Percentiles rank a stretch among this genome's conserved stretches.
Evolutionary conservation across 768 basidiomycete species (phyloP).

Genomic region (Rhodosporidiobolus odoratus): DNA sequence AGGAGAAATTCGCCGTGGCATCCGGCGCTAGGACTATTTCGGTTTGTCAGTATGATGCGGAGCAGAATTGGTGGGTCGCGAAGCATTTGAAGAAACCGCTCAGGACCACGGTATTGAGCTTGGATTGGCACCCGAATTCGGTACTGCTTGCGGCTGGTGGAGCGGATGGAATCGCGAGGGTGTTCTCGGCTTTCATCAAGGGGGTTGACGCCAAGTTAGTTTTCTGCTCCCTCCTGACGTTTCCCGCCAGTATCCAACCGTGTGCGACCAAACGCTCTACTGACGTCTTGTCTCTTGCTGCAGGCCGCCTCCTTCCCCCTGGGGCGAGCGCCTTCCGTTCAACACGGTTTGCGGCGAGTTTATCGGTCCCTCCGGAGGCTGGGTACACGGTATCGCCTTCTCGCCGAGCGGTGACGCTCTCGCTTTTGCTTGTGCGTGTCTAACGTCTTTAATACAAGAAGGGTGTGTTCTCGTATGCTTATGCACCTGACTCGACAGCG

Average conservation of each 20-base stretch:
- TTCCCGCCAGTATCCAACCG: background rate
- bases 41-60: constrained; percentile 91
- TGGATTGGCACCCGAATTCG: constrained; percentile 99
- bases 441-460: background rate
- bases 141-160: constrained; percentile 94
- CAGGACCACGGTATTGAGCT: constrained; percentile 80
- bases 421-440: constrained; percentile 76
- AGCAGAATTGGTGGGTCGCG: constrained; percentile 99
- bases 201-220: constrained; percentile 85
- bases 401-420: constrained; percentile 92
- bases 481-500: constrained; percentile 53
- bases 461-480: no score
- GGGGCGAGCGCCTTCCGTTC: constrained; percentile 98
- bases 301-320: constrained; percentile 80
- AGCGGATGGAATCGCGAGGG: constrained; percentile 94
- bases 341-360: constrained; percentile 97
- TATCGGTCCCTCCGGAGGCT: constrained; percentile 78
- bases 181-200: constrained; percentile 97
- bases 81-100: constrained; percentile 97
- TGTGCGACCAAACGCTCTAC: no score
- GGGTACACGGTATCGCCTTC: constrained; percentile 94
- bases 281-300: background rate
- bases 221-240: background rate
- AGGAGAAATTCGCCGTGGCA: constrained; percentile 98
- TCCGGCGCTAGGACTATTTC: constrained; percentile 95